Evolutionary conservation across 805 yeast genomes (phyloP), one percentile per base, ranked within the genome.

Genomic region (Huiozyma naganishii): DNA sequence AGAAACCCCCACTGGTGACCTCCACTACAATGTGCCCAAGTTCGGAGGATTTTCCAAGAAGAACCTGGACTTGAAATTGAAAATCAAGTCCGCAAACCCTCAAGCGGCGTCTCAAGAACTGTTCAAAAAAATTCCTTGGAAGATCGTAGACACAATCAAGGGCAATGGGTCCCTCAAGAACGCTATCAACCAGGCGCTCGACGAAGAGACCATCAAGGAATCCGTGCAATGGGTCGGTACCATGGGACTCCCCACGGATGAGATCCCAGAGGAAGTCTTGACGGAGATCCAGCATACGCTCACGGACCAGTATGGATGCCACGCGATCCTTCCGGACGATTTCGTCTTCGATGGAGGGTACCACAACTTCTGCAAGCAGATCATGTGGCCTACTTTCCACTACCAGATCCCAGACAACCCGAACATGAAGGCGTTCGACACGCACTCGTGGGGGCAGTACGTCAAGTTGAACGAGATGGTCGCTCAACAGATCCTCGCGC

Each of bases 331-430:
- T 45, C 79, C 89, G 2, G 75, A 76, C 48, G 97, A 92, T 61
- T 62, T 74, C 27, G 79, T 86, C 1, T 85, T 87, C 54, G 83
- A 82, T 53, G 97, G 96, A 9, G 95, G 87, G 58, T 92, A 92
- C 62, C 77, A 77, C 45, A 83, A 86, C 41, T 92, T 83, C 62
- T 89, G 96, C 62, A 92, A 92, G 63, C 92, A 89, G 55, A 85
- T 92, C 30, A 67, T 92, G 48, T 92, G 97, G 97, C 98, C 98
- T 28, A 86, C 96, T 1, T 72, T 92, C 49, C 85, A 79, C 44
- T 92, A 92, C 58, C 96, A 90, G 62, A 84, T 90, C 33, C 97
- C 97, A 0, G 97, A 92, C 61, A 80, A 87, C 57, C 94, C 95
- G 39, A 83, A 83, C 52, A 80, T 94, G 2, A 87, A 87, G 60